Conservation (phyloP, 108 stramenopile genomes). For the Skeletonema potamos region DNA sequence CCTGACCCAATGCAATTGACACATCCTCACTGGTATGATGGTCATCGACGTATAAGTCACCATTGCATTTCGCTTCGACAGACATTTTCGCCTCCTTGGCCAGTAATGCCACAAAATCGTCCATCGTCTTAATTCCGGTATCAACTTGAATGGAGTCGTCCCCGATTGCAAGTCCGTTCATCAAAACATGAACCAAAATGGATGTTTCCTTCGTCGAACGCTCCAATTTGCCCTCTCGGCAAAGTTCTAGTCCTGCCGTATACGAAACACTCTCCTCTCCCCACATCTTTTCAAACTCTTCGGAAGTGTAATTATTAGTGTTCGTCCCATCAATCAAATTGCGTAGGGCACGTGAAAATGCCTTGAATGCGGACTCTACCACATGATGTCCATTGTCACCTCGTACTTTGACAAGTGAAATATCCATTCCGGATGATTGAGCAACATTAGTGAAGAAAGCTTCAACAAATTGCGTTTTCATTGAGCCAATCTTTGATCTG, state of each 20-base stretch:
- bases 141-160: conserved; percentile 42
- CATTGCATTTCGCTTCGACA: conserved; percentile 68
- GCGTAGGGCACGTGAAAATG: conserved; percentile 75
- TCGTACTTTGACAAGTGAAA: conserved; percentile 62
- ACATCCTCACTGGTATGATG: conserved; percentile 98
- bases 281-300: conserved; percentile 43
- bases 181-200: conserved; percentile 55
- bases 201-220: conserved; percentile 87
- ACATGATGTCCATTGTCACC: conserved; percentile 86
- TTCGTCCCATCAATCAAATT: conserved; percentile 69
- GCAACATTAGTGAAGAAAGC: conserved; percentile 62
- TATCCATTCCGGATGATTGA: conserved; percentile 44
- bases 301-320: conserved; percentile 30
- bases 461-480: conserved; percentile 55
- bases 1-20: conserved; percentile 90
- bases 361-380: conserved; percentile 85
- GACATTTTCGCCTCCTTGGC: conserved; percentile 72
- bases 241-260: conserved; percentile 43
- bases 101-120: conserved; percentile 73
- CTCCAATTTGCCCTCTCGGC: conserved; percentile 51
- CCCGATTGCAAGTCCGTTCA: conserved; percentile 48
- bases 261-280: conserved; percentile 46
- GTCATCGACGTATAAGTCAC: conserved; percentile 95
- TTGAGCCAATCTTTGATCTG: conserved; percentile 62
- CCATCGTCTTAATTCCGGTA: conserved; percentile 84